Base-by-base conservation (phyloP, 2,329 filamentous ascomycete genomes). In the Leptographium galeiforme region DNA sequence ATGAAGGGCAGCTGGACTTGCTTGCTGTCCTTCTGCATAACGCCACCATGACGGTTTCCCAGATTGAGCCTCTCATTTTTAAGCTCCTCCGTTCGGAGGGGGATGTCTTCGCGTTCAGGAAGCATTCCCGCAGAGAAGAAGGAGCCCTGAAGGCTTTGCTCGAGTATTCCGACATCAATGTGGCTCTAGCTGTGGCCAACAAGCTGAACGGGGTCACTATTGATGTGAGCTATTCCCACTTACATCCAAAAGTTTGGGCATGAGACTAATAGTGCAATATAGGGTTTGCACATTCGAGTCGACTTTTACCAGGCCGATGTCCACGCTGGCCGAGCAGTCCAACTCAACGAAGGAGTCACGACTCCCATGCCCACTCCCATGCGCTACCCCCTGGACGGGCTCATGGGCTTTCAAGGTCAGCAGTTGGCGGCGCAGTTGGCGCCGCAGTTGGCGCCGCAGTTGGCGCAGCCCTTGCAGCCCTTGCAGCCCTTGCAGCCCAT, bases 1-100 rank as follows among this genome's bases (percentile, higher is more conserved):
- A 77, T 57, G 78, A 82, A 64, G 79, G 77, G 18, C 76, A 81
- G 60, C 63, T 81, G 41, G 67, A 72, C 53, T 63, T 81, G 12
- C 72, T 70, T n/a, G 73, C 76, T 30, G 58, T 60, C 5, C 54
- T 60, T 6, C 56, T 58, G 0, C 57, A 60, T 34, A 60, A 57
- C 19, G 49, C 58, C 13, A 53, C 55, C 16, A 53, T 57, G 38
- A 53, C 54, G 2, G 10, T 56, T 7, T 49, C 54, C 1, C 53
- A 58, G 6, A 51, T 70, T 6, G 70, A 76, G 51, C 59, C 68
- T 2, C 63, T 67, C n/a, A 55, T 76, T 5, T 65, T 67, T 45
- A 63, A 62, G 4, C 59, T 74, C 14, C 63, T 82, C 4, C 66
- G 70, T 16, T 60, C 62, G 0, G 71, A 78, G 50, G 78, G 78